Percentiles rank a stretch among this genome's conserved stretches.
These are phyloP conservation scores for Crithidia fasciculata DNA, from an alignment of 208 protist species.

Conservation along the genomic window DNA sequence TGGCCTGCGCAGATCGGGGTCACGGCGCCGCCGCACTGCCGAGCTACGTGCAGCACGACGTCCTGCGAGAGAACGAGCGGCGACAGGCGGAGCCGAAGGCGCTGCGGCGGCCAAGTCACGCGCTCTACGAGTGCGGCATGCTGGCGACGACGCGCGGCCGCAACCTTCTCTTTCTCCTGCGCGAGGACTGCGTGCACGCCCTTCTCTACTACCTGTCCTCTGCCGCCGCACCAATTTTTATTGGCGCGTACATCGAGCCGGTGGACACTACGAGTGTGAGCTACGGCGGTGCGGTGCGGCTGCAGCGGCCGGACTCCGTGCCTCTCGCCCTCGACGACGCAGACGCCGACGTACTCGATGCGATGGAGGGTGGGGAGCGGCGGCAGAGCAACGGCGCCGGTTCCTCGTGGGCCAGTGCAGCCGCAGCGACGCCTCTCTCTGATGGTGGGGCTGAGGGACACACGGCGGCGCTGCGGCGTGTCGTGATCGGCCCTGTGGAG, in stretches of 20 bases:
- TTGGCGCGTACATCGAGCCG: conserved; percentile 53
- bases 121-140: conserved; percentile 52
- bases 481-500: conserved; percentile 25
- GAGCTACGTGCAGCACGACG: conserved; percentile 39
- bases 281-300: conserved; percentile 53
- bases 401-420: too few species aligned
- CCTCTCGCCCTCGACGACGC: neutral
- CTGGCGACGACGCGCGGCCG: conserved; percentile 45
- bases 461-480: neutral
- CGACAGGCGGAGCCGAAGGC: conserved; percentile 33
- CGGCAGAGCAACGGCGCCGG: neutral
- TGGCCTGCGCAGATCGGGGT: too few species aligned
- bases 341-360: neutral
- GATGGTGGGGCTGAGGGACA: too few species aligned
- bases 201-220: conserved; percentile 51
- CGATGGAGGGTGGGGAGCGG: conserved; percentile 6
- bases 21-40: conserved; percentile 3
- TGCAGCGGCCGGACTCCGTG: conserved; percentile 22
- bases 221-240: conserved; percentile 48
- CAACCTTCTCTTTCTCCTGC: conserved; percentile 43
- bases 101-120: conserved; percentile 33
- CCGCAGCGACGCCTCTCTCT: too few species aligned
- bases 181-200: conserved; percentile 40
- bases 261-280: conserved; percentile 47
- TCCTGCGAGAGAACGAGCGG: conserved; percentile 33